These are phyloP conservation scores for Coprinopsis strossmayeri DNA, from an alignment of 768 basidiomycete genomes.

Conservation along the genomic window DNA sequence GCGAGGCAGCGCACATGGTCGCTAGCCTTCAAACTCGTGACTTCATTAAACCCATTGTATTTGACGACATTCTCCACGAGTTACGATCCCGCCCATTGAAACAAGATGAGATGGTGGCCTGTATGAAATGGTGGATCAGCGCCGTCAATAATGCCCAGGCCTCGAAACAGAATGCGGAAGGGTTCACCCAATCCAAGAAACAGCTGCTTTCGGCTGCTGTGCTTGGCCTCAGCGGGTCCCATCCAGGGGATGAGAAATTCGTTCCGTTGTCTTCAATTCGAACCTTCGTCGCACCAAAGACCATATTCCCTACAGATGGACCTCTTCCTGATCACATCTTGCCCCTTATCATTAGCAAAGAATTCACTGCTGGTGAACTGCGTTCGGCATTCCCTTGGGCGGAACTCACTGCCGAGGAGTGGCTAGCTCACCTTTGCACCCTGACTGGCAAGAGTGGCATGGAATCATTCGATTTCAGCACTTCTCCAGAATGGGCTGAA, in stretches of 20 bases:
- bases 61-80: slow-evolving; percentile 78
- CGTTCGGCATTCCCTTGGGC: slow-evolving; percentile 62
- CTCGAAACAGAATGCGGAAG: slow-evolving; percentile 21
- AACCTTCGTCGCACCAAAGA: slow-evolving; percentile 63
- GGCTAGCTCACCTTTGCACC: slow-evolving; percentile 62
- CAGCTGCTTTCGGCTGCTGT: slow-evolving; percentile 72
- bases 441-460: slow-evolving; percentile 30
- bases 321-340: slow-evolving; percentile 73
- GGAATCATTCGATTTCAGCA: slow-evolving; percentile 54
- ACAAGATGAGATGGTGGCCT: slow-evolving; percentile 71
- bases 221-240: slow-evolving; percentile 32
- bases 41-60: slow-evolving; percentile 68
- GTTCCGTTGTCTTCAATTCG: slow-evolving; percentile 64
- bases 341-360: slow-evolving; percentile 56
- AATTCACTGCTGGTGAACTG: slow-evolving; percentile 47
- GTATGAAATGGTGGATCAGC: slow-evolving; percentile 80
- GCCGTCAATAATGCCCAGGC: slow-evolving; percentile 16
- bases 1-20: slow-evolving; percentile 55
- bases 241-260: slow-evolving; percentile 42
- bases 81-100: slow-evolving; percentile 62
- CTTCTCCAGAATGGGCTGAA: slow-evolving; percentile 74
- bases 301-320: slow-evolving; percentile 53
- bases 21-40: slow-evolving; percentile 51
- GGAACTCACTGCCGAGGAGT: slow-evolving; percentile 70
- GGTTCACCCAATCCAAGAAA: slow-evolving; percentile 39